Conservation (phyloP, 2,329 filamentous ascomycete species). For the Rhinocladiella similis region DNA sequence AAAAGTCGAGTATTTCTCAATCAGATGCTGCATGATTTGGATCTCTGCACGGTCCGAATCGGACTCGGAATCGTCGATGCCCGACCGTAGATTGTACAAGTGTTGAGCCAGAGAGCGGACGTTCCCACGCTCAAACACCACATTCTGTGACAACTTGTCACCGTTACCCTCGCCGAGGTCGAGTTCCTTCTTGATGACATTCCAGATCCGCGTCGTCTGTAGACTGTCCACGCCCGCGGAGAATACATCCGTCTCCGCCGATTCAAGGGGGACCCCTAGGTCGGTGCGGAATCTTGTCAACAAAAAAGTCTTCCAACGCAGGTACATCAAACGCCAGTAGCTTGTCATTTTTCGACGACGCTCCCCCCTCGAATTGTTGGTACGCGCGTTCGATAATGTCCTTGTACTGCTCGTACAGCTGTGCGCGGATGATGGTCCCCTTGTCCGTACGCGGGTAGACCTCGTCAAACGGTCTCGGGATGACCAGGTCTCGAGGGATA, state of each 20-base stretch:
- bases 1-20: conserved; percentile 39
- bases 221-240: conserved; percentile 21
- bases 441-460: conserved; percentile 49
- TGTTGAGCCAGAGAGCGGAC: conserved; percentile 43
- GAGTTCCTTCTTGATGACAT: conserved; percentile 44
- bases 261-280: conserved; percentile 6
- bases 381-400: conserved; percentile 13
- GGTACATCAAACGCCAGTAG: conserved; percentile 7
- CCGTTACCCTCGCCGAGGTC: conserved; percentile 9
- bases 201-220: conserved; percentile 31
- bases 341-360: neutral
- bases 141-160: conserved; percentile 51
- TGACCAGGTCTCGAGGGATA: conserved; percentile 52
- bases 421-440: conserved; percentile 56
- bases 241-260: conserved; percentile 17
- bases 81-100: conserved; percentile 31
- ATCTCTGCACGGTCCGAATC: conserved; percentile 34
- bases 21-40: conserved; percentile 46
- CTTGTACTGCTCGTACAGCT: conserved; percentile 52
- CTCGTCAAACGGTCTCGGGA: conserved; percentile 41
- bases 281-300: conserved; percentile 14
- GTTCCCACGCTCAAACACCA: conserved; percentile 61
- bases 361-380: conserved; percentile 2
- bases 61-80: conserved; percentile 22
- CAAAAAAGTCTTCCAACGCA: conserved; percentile 15